Conservation (phyloP, 805 yeast genomes). For the Zygosaccharomyces lentus region DNA sequence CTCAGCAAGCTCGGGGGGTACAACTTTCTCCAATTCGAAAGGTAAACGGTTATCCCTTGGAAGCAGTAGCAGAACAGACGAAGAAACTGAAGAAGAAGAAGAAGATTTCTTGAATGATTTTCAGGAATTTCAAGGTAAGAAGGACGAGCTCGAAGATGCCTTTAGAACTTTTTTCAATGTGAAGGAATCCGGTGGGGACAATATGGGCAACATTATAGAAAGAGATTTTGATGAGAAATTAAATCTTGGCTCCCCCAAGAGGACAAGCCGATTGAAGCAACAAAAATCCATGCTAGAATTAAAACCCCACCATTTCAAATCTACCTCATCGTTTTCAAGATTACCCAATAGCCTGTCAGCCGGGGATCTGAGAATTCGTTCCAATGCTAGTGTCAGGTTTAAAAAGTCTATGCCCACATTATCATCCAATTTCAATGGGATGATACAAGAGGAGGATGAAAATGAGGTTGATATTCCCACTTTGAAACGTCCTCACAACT, state of each 20-base stretch:
- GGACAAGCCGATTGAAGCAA: slow-evolving; percentile 20
- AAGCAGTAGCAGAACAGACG: slow-evolving; percentile 18
- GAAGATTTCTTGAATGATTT: slow-evolving; percentile 29
- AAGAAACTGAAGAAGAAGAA: slow-evolving; percentile 22
- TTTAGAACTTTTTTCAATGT: slow-evolving; percentile 20
- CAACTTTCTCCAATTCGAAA: slow-evolving; percentile 25
- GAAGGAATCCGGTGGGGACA: slow-evolving; percentile 3
- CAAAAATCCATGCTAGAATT: slow-evolving; percentile 34
- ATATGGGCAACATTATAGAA: neutral
- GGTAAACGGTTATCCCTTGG: slow-evolving; percentile 14
- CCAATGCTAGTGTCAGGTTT: slow-evolving; percentile 21
- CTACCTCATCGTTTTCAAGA: slow-evolving; percentile 2
- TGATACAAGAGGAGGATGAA: slow-evolving; percentile 18
- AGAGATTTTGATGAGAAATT: slow-evolving; percentile 16
- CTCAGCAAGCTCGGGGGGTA: slow-evolving; percentile 31
- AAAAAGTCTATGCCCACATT: slow-evolving; percentile 31
- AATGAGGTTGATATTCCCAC: neutral
- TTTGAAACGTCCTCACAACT: slow-evolving; percentile 2
- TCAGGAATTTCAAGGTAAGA: slow-evolving; percentile 27
- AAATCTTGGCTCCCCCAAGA: slow-evolving; percentile 9
- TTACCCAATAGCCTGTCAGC: slow-evolving; percentile 29
- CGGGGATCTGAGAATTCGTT: slow-evolving; percentile 22
- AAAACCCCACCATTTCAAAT: slow-evolving; percentile 15
- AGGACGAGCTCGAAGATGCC: slow-evolving; percentile 28
- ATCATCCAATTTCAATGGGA: slow-evolving; percentile 14